Conservation (phyloP, 2,329 filamentous ascomycete genomes). For the Pezizomycotina sp. region DNA sequence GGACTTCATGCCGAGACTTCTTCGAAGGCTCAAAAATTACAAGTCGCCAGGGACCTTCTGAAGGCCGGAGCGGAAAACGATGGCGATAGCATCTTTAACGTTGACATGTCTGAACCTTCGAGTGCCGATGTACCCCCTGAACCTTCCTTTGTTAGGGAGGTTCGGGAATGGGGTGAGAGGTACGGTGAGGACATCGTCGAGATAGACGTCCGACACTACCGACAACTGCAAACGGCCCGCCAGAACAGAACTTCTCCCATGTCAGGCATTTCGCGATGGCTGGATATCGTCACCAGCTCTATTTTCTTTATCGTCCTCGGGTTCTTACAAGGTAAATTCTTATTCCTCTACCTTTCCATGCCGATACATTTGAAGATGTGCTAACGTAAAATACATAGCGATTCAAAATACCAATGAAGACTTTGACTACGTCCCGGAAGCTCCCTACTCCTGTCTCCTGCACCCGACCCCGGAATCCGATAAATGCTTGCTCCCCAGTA, state of each 20-base stretch:
- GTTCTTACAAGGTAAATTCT: slow-evolving; percentile 14
- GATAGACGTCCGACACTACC: too few relatives aligned
- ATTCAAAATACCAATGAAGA: slow-evolving; percentile 17
- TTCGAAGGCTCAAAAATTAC: slow-evolving; percentile 16
- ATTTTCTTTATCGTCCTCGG: slow-evolving; percentile 14
- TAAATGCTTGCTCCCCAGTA: too few relatives aligned
- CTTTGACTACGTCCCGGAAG: too few relatives aligned
- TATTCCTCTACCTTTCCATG: too few relatives aligned
- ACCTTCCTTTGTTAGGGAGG: slow-evolving; percentile 14
- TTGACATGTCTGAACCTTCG: too few relatives aligned
- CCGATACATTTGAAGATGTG: not conserved
- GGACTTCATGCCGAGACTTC: slow-evolving; percentile 11
- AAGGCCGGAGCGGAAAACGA: not conserved
- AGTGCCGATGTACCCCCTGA: too few relatives aligned
- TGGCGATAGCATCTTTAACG: too few relatives aligned
- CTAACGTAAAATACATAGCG: slow-evolving; percentile 8
- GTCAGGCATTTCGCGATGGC: slow-evolving; percentile 7
- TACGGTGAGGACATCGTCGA: too few relatives aligned
- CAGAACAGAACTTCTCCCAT: not conserved
- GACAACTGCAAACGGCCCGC: not conserved
- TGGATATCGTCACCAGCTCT: slow-evolving; percentile 13
- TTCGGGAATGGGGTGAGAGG: slow-evolving; percentile 4
- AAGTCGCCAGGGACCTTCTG: slow-evolving; percentile 15
- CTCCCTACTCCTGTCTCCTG: too few relatives aligned
- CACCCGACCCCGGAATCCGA: too few relatives aligned